These are phyloP conservation scores for Stagonosporopsis vannaccii DNA, from an alignment of 2,329 filamentous ascomycete species.

Conservation along the genomic window DNA sequence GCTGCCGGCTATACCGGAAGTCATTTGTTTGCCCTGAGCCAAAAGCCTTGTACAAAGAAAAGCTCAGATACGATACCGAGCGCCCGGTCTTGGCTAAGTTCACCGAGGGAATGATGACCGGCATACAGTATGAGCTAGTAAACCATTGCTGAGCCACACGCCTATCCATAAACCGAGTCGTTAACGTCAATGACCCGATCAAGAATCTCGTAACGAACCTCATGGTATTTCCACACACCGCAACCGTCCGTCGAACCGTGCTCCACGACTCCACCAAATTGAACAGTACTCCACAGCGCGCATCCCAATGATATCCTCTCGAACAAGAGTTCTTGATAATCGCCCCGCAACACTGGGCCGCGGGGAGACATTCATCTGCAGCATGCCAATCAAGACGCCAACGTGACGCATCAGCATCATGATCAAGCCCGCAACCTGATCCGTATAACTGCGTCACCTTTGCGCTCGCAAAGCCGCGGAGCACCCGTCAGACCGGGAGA, in stretches of 20 bases:
- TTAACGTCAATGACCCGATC: not conserved
- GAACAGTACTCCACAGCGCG: not conserved
- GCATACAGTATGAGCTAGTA: not conserved
- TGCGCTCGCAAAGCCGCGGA: constrained; percentile 8
- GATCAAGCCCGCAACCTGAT: constrained; percentile 1
- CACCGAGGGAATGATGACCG: not conserved
- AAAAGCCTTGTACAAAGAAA: not conserved
- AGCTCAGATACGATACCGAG: not conserved
- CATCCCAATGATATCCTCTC: not conserved
- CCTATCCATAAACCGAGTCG: not conserved
- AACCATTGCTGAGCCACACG: not conserved
- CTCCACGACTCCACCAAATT: not conserved
- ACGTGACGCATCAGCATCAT: constrained; percentile 1
- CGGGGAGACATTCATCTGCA: not conserved
- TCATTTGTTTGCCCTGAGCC: too few relatives aligned
- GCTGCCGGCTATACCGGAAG: too few relatives aligned
- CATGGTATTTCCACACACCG: not conserved
- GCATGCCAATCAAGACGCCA: constrained; percentile 3
- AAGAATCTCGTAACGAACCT: constrained; percentile 9
- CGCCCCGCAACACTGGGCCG: not conserved
- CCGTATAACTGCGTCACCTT: constrained; percentile 7
- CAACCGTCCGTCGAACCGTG: constrained; percentile 6
- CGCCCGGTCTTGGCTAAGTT: not conserved
- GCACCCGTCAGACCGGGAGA: not conserved
- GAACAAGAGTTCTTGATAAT: constrained; percentile 6